These are phyloP conservation scores for Blastobotrys indianensis DNA, from an alignment of 1,139 yeast species.

Conservation along the genomic window DNA sequence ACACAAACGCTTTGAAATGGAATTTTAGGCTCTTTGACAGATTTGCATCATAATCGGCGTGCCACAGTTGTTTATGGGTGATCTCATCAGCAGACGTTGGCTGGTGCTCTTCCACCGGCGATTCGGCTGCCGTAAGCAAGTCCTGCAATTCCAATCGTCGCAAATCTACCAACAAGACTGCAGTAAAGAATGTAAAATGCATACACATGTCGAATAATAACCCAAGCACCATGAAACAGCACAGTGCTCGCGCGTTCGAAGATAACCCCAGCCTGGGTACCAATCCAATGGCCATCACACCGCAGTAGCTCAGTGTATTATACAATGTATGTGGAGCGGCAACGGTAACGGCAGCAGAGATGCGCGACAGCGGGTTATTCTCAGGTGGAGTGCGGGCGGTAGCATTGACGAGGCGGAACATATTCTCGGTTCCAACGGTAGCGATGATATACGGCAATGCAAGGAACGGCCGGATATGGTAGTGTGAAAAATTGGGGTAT, in stretches of 20 bases:
- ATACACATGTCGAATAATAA: constrained; percentile 51
- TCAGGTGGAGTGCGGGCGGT: constrained; percentile 42
- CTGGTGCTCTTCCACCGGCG: not conserved
- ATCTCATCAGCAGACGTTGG: not conserved
- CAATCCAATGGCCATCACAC: constrained; percentile 24
- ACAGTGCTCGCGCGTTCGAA: constrained; percentile 36
- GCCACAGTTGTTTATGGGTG: not conserved
- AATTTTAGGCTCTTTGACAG: constrained; percentile 4
- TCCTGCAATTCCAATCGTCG: constrained; percentile 58
- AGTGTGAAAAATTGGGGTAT: constrained; percentile 26
- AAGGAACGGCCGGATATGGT: constrained; percentile 21
- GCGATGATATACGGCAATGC: constrained; percentile 40
- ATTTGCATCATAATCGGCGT: not conserved
- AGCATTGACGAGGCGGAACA: constrained; percentile 40
- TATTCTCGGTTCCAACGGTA: constrained; percentile 42
- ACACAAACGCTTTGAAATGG: constrained; percentile 10
- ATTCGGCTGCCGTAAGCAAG: constrained; percentile 28
- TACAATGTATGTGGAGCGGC: constrained; percentile 36
- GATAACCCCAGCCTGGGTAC: constrained; percentile 22
- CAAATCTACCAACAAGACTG: constrained; percentile 62
- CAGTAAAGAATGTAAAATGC: constrained; percentile 57
- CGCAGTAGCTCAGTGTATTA: constrained; percentile 28
- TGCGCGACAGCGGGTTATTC: constrained; percentile 34
- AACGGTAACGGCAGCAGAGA: constrained; percentile 34
- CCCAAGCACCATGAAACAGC: constrained; percentile 40